Evolutionary conservation across 148 eudicot genomes (phyloP).

Genomic region (Agrostemma githago): DNA sequence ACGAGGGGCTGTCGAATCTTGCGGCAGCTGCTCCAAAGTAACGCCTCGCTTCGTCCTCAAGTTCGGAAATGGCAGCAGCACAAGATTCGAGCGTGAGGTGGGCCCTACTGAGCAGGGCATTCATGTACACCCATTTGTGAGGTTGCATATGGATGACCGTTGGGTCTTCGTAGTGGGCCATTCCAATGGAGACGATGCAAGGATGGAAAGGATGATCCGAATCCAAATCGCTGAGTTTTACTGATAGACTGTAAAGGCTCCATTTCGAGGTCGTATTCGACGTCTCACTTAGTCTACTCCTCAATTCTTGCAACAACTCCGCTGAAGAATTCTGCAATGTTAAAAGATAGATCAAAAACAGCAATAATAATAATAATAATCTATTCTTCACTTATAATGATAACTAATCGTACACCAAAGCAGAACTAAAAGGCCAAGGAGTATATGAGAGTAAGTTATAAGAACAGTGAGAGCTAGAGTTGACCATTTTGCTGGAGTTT

Average conservation of each 20-base stretch:
- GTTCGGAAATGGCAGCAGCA: background rate
- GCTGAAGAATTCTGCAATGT: background rate
- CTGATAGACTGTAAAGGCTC: constrained; percentile 3
- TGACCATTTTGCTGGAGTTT: background rate
- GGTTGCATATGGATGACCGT: background rate
- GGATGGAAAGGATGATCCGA: background rate
- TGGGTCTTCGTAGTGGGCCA: background rate
- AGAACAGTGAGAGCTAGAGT: background rate
- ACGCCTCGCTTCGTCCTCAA: background rate
- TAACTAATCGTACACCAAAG: too few species aligned
- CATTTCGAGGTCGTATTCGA: background rate
- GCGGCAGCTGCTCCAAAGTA: background rate
- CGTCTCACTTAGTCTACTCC: background rate
- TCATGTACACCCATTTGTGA: constrained; percentile 14
- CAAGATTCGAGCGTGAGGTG: background rate
- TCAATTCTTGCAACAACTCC: background rate
- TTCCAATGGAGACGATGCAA: constrained; percentile 4
- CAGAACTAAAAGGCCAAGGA: background rate
- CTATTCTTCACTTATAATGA: too few species aligned
- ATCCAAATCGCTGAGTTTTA: background rate
- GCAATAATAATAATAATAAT: too few species aligned
- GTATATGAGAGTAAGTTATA: background rate
- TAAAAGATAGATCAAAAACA: background rate
- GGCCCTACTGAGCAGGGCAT: background rate
- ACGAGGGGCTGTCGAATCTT: background rate